Percentiles rank a stretch among this genome's conserved stretches.
Conservation (phyloP, 495 filamentous ascomycete species). For the Xanthoparmelia taractica region DNA sequence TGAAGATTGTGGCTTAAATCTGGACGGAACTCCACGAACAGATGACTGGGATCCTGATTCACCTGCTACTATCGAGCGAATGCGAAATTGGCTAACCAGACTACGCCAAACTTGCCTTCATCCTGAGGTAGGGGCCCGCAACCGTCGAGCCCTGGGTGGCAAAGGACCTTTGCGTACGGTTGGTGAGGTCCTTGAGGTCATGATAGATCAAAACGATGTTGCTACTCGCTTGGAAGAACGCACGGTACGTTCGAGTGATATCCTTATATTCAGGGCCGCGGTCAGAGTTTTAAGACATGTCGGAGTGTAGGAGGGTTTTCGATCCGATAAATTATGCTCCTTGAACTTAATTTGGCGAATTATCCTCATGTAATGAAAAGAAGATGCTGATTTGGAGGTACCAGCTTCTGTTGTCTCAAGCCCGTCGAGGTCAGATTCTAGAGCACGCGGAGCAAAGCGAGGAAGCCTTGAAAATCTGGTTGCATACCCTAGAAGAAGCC, state of each 20-base stretch:
- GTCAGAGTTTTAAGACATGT: too few relatives aligned
- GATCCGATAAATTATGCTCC: too few relatives aligned
- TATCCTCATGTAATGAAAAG: neutral
- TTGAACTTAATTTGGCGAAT: neutral
- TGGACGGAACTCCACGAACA: conserved; percentile 50
- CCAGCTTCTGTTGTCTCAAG: conserved; percentile 46
- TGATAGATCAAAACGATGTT: conserved; percentile 75
- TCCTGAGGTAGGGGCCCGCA: conserved; percentile 63
- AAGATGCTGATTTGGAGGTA: neutral
- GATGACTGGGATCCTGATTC: conserved; percentile 58
- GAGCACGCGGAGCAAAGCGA: conserved; percentile 52
- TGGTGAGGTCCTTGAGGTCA: conserved; percentile 72
- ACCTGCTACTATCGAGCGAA: conserved; percentile 48
- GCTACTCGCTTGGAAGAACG: conserved; percentile 60
- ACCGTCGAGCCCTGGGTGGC: conserved; percentile 59
- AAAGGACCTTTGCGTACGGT: conserved; percentile 68
- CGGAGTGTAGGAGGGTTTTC: too few relatives aligned
- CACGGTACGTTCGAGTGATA: neutral
- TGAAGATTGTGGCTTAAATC: conserved; percentile 55
- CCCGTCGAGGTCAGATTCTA: conserved; percentile 65
- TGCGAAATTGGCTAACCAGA: conserved; percentile 61
- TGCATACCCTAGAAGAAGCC: conserved; percentile 48
- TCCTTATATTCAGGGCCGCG: too few relatives aligned
- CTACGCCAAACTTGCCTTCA: conserved; percentile 84
- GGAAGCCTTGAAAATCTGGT: conserved; percentile 62